These are phyloP conservation scores for Jaapia argillacea DNA, from an alignment of 768 basidiomycete species.

Conservation along the genomic window DNA sequence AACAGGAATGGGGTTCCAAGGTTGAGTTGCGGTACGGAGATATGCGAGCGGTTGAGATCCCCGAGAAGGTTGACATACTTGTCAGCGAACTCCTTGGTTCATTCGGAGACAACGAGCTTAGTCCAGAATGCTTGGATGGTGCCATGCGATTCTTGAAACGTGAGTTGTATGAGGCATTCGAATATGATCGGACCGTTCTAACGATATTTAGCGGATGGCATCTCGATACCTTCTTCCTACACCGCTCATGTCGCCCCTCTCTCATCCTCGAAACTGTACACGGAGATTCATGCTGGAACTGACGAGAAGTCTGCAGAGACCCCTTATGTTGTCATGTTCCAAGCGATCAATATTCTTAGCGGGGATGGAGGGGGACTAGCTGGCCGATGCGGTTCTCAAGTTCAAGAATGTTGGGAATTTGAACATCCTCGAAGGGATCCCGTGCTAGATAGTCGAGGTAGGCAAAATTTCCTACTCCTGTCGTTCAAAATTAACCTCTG, in stretches of 20 bases:
- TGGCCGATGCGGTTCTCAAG: slow-evolving; percentile 66
- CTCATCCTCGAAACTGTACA: slow-evolving; percentile 87
- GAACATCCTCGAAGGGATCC: slow-evolving; percentile 84
- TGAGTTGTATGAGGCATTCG: slow-evolving; percentile 25
- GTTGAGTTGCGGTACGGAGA: slow-evolving; percentile 89
- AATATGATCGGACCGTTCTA: neutral
- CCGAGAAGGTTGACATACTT: slow-evolving; percentile 85
- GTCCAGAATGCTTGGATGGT: slow-evolving; percentile 96
- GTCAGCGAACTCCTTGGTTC: slow-evolving; percentile 94
- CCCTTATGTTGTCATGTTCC: slow-evolving; percentile 98
- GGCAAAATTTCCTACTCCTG: neutral
- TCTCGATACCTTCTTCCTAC: slow-evolving; percentile 95
- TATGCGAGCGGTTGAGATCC: slow-evolving; percentile 78
- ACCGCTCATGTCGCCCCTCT: slow-evolving; percentile 91
- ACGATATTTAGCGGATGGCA: slow-evolving; percentile 82
- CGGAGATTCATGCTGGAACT: slow-evolving; percentile 62
- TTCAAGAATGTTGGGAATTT: slow-evolving; percentile 98
- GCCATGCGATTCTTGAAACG: slow-evolving; percentile 90
- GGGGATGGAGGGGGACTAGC: slow-evolving; percentile 54
- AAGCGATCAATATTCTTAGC: slow-evolving; percentile 83
- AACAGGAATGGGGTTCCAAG: slow-evolving; percentile 70
- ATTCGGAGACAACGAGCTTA: slow-evolving; percentile 97
- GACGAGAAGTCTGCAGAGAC: slow-evolving; percentile 77
- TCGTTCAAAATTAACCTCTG: neutral
- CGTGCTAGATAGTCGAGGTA: slow-evolving; percentile 64